Conservation (phyloP, 1,284 basidiomycete genomes). For the Rhodofomes roseus region DNA sequence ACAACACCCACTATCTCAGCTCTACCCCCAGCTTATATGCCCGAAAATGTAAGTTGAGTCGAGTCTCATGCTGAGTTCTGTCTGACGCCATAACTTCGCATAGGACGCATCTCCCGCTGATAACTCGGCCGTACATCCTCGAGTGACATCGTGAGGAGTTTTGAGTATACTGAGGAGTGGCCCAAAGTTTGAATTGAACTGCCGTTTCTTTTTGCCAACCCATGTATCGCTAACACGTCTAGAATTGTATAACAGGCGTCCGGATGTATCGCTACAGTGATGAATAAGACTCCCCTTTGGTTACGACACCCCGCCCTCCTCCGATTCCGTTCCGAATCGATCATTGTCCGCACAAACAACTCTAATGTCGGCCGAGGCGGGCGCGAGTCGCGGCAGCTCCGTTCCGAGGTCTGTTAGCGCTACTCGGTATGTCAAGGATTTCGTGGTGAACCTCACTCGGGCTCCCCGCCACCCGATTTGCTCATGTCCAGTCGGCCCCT, state of each 20-base stretch:
- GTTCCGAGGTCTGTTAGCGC: neutral
- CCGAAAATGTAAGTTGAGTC: neutral
- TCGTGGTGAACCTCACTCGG: neutral
- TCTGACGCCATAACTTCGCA: no score
- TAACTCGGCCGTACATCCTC: no score
- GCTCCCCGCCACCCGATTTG: neutral
- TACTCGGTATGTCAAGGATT: neutral
- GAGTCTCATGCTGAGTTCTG: neutral
- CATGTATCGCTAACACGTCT: neutral
- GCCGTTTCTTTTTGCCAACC: no score
- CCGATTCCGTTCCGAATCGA: no score
- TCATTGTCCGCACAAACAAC: no score
- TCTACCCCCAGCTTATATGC: neutral
- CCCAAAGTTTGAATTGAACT: no score
- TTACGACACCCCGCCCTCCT: no score
- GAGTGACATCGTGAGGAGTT: no score
- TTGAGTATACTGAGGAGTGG: no score
- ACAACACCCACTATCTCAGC: neutral
- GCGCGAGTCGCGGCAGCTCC: neutral
- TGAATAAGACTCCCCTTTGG: no score
- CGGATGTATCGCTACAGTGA: neutral
- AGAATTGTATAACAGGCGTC: neutral
- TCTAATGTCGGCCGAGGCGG: neutral
- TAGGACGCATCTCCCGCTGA: neutral
- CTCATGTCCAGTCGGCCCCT: neutral